Evolutionary conservation across 495 filamentous ascomycete species (phyloP), one percentile per base, ranked within the genome.

Genomic region (Thermothielavioides terrestris): DNA sequence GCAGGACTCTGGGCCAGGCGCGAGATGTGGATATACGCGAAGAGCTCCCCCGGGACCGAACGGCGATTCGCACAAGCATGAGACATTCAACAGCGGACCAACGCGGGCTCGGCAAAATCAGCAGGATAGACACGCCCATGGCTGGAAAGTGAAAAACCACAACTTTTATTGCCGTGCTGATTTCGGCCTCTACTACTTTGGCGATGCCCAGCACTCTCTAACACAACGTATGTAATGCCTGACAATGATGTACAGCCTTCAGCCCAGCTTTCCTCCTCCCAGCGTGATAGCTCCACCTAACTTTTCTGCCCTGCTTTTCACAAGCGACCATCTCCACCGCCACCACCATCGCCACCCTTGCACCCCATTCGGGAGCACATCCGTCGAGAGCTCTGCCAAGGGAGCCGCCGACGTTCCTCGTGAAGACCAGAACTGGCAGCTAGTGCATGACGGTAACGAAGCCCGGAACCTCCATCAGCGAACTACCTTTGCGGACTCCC

Each of bases 171-270:
- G 4, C 30, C 32, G 43, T 40, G 26, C 8, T 34, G 5, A 12
- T 43, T 40, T 34, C 46, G 15, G 32, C 35, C 46, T 50, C 38
- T 39, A 40, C 21, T n/a, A n/a, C n/a, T n/a, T 41, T 10, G 37
- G 49, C 51, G 42, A 35, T n/a, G 32, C 45, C 45, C 49, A 32
- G 41, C 9, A 42, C n/a, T 40, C 35, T 50, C 43, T 27, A 39
- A 38, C 45, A 17, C 23, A 58, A 53, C 40, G 52, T 58, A 57
- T 54, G 45, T 59, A 49, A 46, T 50, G 44, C 38, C 40, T 59
- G 52, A 55, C 54, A 57, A 11, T 55, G 52, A 62, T 62, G 54
- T 62, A 62, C 59, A 62, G 34, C 49, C 50, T 48, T 18, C 32
- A 27, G 42, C 27, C 51, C 22, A 11, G 18, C 22, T 11, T 38